phyloP scores from a whole-genome alignment of 305 asterid species.

The Fraxinus nigra region DNA sequence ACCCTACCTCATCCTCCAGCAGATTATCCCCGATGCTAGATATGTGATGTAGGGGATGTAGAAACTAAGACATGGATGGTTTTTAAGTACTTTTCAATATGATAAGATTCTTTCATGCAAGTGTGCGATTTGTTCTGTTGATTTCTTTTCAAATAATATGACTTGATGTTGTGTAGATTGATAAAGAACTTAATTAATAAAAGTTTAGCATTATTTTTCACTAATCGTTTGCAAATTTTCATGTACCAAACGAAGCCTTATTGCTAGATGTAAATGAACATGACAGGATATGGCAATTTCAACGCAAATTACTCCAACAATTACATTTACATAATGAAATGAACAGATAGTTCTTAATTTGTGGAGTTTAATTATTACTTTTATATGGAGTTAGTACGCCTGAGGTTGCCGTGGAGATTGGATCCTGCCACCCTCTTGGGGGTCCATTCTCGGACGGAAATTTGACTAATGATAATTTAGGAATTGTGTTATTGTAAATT shows the following conservation, averaged over 20 bases:
- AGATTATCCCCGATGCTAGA: constrained; percentile 61
- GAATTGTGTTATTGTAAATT: not conserved
- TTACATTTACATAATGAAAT: not conserved
- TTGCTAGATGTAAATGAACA: not conserved
- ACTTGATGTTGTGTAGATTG: constrained; percentile 6
- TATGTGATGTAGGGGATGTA: not conserved
- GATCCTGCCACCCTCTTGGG: too few relatives aligned
- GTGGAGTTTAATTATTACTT: not conserved
- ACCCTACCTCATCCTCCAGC: constrained; percentile 69
- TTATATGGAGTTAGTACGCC: too few relatives aligned
- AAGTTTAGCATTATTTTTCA: not conserved
- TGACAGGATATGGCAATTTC: not conserved
- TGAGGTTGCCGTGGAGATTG: too few relatives aligned
- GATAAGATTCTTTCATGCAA: constrained; percentile 31
- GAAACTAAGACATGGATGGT: constrained; percentile 23
- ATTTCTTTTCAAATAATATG: constrained; percentile 2
- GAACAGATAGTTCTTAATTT: not conserved
- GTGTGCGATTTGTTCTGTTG: constrained; percentile 28
- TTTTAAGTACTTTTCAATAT: not conserved
- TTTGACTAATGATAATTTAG: not conserved
- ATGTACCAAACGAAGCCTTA: not conserved
- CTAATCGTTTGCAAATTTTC: not conserved
- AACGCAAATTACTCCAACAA: not conserved
- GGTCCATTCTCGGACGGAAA: too few relatives aligned
- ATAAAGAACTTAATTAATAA: constrained; percentile 19